phyloP scores from a whole-genome alignment of 164 flowering plant species.

The Annona cherimola region DNA sequence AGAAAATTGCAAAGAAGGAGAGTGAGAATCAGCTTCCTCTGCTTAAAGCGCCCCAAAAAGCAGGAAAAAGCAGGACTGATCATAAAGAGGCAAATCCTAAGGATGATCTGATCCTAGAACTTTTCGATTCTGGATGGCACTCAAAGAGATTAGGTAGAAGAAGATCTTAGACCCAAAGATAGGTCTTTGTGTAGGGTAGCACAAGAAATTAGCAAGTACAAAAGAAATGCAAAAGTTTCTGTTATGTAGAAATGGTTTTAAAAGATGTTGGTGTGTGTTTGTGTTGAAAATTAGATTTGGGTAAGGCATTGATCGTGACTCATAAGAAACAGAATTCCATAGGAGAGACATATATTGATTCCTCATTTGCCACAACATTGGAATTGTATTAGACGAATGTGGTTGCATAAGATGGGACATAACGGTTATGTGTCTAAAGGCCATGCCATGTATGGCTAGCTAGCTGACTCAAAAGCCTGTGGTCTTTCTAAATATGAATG shows the following conservation, averaged over 20 bases:
- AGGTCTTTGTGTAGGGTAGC: not conserved
- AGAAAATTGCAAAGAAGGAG: constrained; percentile 6
- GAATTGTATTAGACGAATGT: no score
- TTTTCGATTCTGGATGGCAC: constrained; percentile 46
- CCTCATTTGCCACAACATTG: no score
- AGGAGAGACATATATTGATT: no score
- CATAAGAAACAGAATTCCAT: no score
- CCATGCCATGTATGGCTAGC: no score
- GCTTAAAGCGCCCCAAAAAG: not conserved
- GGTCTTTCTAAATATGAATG: no score
- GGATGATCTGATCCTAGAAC: constrained; percentile 32
- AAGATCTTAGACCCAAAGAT: not conserved
- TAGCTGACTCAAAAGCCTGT: no score
- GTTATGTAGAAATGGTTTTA: not conserved
- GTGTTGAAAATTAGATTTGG: not conserved
- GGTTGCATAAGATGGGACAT: no score
- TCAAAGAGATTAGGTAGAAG: constrained; percentile 8
- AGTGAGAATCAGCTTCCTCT: not conserved
- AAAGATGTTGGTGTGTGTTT: not conserved
- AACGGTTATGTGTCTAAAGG: no score
- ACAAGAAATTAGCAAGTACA: not conserved
- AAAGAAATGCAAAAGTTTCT: not conserved
- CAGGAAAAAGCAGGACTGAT: not conserved
- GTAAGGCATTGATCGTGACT: no score
- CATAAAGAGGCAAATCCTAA: constrained; percentile 1